Evolutionary conservation across 768 basidiomycete species (phyloP), one percentile per base, ranked within the genome.

Genomic region (Leccinum fibrillosum): DNA sequence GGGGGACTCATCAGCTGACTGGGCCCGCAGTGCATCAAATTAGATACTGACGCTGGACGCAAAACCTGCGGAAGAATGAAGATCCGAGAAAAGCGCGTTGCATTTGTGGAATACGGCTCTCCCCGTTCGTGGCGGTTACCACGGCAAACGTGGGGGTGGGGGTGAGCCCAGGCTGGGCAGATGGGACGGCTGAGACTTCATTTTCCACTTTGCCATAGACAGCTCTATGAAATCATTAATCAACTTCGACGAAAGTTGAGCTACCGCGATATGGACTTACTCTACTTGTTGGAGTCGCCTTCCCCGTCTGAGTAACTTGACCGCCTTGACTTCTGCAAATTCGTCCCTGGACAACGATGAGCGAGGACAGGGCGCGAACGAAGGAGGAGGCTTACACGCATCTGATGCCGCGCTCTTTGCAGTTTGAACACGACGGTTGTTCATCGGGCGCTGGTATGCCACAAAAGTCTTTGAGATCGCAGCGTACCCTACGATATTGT

Each of bases 251-350:
- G 32, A 32, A 56, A 13, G 55, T 30, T 52, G 23, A 35, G 26
- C 39, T 45, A 7, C 5, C 21, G 55, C n/a, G 55, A 63, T 34
- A 45, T 52, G 61, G 34, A 80, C 90, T 58, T 64, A 90, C 90
- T 92, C 89, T 70, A 89, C 91, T 76, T 91, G 88, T 66, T 91
- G 92, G 12, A 92, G 78, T 32, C 89, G 84, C 48, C 89, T 81
- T 23, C 90, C 90, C 52, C 88, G 86, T 60, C 89, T 76, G 19
- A 94, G 81, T 30, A 93, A 76, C 74, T 94, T 96, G 59, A 92
- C 91, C 2, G 92, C 89, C 69, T 94, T 94, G 48, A 94, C 86
- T 64, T 94, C 88, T 21, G 91, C 91, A 66, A 92, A 94, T 69
- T 94, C 94, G 70, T 96, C 94, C 23, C 93, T 96, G 64, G 28